Evolutionary conservation across 148 eudicot species (phyloP).

Genomic region (Persicaria maculosa): DNA sequence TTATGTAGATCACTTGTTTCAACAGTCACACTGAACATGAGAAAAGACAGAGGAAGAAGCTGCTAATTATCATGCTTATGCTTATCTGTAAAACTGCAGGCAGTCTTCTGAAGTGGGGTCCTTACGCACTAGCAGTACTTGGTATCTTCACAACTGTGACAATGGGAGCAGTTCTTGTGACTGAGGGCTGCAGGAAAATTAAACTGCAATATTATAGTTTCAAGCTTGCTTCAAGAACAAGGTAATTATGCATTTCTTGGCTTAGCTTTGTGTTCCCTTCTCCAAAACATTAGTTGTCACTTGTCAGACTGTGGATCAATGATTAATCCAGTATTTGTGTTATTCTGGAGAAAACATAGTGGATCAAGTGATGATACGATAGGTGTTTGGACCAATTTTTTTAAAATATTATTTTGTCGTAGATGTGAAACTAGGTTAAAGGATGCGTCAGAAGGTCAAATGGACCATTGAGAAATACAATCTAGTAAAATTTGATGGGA

Average conservation of each 20-base stretch:
- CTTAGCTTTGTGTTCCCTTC: background rate
- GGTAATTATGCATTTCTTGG: conserved; percentile 35
- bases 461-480: background rate
- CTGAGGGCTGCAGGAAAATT: conserved; percentile 95
- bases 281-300: background rate
- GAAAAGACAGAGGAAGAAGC: background rate
- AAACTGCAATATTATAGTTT: conserved; percentile 93
- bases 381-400: background rate
- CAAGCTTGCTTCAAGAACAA: conserved; percentile 85
- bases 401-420: background rate
- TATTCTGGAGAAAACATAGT: background rate
- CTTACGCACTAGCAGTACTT: conserved; percentile 57
- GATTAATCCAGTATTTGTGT: background rate
- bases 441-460: background rate
- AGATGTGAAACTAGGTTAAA: background rate
- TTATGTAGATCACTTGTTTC: background rate
- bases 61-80: background rate
- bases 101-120: conserved; percentile 62
- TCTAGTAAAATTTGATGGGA: background rate
- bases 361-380: background rate
- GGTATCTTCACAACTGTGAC: conserved; percentile 69
- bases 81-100: conserved; percentile 40
- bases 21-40: background rate
- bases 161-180: conserved; percentile 93
- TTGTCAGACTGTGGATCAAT: background rate